Evolutionary conservation across 345 rosid species (phyloP), one percentile per base, ranked within the genome.

Genomic region (Eucalyptus regnans): DNA sequence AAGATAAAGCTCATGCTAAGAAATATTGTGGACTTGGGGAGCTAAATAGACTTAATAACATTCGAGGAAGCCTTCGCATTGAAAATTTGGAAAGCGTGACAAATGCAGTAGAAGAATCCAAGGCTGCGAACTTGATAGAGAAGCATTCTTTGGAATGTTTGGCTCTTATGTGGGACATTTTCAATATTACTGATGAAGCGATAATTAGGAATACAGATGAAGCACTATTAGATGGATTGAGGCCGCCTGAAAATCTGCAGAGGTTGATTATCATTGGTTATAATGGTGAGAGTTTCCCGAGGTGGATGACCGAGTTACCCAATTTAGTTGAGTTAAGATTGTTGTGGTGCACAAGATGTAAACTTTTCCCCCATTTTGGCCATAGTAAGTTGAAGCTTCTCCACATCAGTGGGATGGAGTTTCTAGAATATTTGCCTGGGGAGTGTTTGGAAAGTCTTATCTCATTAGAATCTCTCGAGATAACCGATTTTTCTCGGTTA

Each of bases 341-440:
- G 86, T 6, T 37, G 8, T 9, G 62, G 11, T 91, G 90, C 51
- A 31, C 22, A 44, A 87, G 90, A 66, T 90, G 93, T 76, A 52
- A 33, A 14, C 17, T n/a, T 51, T 89, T 90, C 33, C 93, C 93
- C 49, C 14, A 56, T 8, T 56, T 92, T 88, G 54, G 89, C 91
- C 31, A 41, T 90, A 25, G 85, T 90, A 89, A 88, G 87, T 37
- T 90, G 92, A 68, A 64, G 88, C 33, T n/a, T 12, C n/a, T 58
- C 4, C 0, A 0, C 4, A 52, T 86, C 4, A 1, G 0, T 6
- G 3, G 0, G 1, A 54, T 56, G 17, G 43, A 37, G 12, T 6
- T 23, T 81, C 76, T 89, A 89, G 85, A 56, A 50, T 81, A 87
- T 89, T 86, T 90, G 86, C 90, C 91, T 1, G 6, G 86, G 71